These are phyloP conservation scores for Sedum album DNA, from an alignment of 164 flowering plant species.

Conservation along the genomic window DNA sequence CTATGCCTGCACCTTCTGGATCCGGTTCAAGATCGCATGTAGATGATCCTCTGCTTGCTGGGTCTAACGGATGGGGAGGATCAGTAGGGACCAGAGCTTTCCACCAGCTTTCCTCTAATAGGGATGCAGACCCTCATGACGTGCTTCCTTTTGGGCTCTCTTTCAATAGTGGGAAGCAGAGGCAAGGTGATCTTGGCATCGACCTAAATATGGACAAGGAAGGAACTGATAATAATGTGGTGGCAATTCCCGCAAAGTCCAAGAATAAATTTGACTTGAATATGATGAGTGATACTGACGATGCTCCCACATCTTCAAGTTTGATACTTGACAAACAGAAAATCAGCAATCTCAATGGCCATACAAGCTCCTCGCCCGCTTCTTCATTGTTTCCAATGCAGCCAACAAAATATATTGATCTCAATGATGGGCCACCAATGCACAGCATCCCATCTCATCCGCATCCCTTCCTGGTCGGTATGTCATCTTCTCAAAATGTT, in stretches of 20 bases:
- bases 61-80: background rate
- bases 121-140: background rate
- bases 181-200: background rate
- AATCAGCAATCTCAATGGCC: background rate
- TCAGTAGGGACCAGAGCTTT: background rate
- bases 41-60: background rate
- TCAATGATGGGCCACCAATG: background rate
- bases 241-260: background rate
- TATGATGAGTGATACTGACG: conserved; percentile 2
- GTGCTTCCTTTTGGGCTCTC: background rate
- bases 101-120: background rate
- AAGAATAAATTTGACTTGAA: conserved; percentile 2
- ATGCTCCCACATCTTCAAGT: background rate
- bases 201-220: conserved; percentile 2
- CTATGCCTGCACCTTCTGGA: background rate
- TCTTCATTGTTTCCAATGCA: background rate
- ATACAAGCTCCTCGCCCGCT: background rate
- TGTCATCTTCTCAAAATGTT: background rate
- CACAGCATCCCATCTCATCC: background rate
- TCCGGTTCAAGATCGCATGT: background rate
- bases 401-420: background rate
- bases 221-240: background rate
- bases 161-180: background rate
- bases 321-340: background rate
- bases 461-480: background rate